These are phyloP conservation scores for Naganishia vishniacii DNA, from an alignment of 768 basidiomycete genomes.

Conservation along the genomic window DNA sequence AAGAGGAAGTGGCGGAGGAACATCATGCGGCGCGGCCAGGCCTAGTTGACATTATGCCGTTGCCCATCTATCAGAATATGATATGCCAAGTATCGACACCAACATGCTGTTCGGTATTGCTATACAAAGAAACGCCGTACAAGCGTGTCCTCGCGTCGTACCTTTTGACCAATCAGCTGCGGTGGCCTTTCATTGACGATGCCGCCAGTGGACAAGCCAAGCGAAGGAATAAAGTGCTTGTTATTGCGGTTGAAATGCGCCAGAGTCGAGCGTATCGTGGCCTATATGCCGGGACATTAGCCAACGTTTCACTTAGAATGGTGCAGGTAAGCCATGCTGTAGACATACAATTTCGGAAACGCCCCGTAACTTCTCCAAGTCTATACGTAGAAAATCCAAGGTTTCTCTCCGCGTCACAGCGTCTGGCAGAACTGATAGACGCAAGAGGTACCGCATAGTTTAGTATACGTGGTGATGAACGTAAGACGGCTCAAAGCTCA, in stretches of 20 bases:
- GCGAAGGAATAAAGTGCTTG: conserved; percentile 39
- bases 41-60: neutral
- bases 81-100: too few relatives aligned
- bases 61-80: neutral
- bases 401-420: conserved; percentile 42
- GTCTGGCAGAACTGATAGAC: conserved; percentile 41
- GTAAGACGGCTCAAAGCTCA: conserved; percentile 26
- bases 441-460: neutral
- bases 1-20: conserved; percentile 72
- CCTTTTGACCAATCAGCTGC: conserved; percentile 11
- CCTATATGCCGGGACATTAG: conserved; percentile 26
- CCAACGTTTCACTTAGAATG: neutral
- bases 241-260: conserved; percentile 39
- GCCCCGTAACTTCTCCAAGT: conserved; percentile 38
- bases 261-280: conserved; percentile 34
- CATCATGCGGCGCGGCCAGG: conserved; percentile 73
- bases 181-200: conserved; percentile 3
- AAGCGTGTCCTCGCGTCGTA: conserved; percentile 14
- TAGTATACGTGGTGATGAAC: neutral
- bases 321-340: neutral
- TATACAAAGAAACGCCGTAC: conserved; percentile 20
- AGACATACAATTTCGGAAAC: conserved; percentile 39
- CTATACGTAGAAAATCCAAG: conserved; percentile 41
- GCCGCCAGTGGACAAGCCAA: conserved; percentile 37
- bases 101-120: too few relatives aligned